These are phyloP conservation scores for Diospyros lotus DNA, from an alignment of 148 eudicot species.

Conservation along the genomic window DNA sequence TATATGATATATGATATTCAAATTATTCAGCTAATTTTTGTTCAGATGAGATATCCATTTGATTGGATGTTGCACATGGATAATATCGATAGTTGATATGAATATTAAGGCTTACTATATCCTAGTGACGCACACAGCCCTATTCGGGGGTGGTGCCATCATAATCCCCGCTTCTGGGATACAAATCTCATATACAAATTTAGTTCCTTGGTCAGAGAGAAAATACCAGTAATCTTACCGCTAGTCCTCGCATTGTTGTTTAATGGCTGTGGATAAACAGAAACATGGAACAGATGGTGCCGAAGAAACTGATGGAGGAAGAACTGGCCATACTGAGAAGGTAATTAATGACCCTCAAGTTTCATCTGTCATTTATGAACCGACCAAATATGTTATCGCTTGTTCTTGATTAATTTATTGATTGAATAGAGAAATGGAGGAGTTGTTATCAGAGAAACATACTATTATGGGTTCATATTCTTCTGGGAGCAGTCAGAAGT, in stretches of 20 bases:
- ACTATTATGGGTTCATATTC: constrained; percentile 18
- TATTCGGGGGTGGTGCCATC: too few species aligned
- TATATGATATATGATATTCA: not conserved
- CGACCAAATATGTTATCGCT: not conserved
- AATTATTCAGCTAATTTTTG: not conserved
- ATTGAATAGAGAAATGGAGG: constrained; percentile 38
- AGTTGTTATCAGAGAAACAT: constrained; percentile 23
- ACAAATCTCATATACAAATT: too few species aligned
- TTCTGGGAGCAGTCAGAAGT: constrained; percentile 10
- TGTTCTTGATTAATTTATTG: not conserved
- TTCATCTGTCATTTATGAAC: too few species aligned
- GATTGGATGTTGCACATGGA: too few species aligned
- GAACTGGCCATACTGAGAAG: constrained; percentile 33
- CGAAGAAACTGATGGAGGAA: constrained; percentile 25
- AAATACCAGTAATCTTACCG: too few species aligned
- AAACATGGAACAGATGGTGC: constrained; percentile 21
- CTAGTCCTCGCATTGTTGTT: not conserved
- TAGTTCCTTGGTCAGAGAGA: too few species aligned
- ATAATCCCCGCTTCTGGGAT: too few species aligned
- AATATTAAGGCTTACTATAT: too few species aligned
- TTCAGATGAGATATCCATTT: too few species aligned
- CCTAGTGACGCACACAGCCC: too few species aligned
- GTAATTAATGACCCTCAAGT: constrained; percentile 15
- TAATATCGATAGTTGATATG: too few species aligned
- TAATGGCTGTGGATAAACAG: constrained; percentile 15